Conservation (phyloP, 768 basidiomycete species). For the Collybia sordida region DNA sequence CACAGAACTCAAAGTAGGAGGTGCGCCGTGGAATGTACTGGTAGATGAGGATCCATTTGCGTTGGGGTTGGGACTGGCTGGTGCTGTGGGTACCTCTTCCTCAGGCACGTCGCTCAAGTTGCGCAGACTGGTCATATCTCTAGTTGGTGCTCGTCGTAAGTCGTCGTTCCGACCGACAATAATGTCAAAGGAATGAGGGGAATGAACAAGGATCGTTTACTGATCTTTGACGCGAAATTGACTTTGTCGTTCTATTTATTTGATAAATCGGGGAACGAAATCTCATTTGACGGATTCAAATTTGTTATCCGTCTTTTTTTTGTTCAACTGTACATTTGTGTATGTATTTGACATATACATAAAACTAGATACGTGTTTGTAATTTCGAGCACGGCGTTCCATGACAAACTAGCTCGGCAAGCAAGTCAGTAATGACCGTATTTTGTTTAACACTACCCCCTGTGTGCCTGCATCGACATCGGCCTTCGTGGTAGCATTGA, state of each 20-base stretch:
- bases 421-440: conserved; percentile 32
- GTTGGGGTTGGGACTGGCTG: conserved; percentile 12
- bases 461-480: conserved; percentile 45
- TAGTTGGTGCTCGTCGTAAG: conserved; percentile 1
- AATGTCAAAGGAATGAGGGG: too few species aligned
- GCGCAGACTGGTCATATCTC: conserved; percentile 20
- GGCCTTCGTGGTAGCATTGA: conserved; percentile 40
- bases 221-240: too few species aligned
- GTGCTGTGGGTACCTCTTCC: conserved; percentile 19
- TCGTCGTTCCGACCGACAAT: too few species aligned
- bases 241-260: too few species aligned
- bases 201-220: too few species aligned
- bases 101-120: conserved; percentile 34
- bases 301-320: too few species aligned
- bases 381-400: too few species aligned
- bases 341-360: too few species aligned
- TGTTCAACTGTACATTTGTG: too few species aligned
- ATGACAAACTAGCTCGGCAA: background rate
- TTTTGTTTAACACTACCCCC: conserved; percentile 32
- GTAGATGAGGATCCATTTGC: conserved; percentile 8
- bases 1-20: conserved; percentile 9
- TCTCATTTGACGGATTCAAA: too few species aligned
- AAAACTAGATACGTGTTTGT: too few species aligned
- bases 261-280: too few species aligned
- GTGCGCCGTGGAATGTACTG: conserved; percentile 4